A percentile compares a stretch with the other conserved stretches of the same genome.
phyloP scores from a whole-genome alignment of 2,329 filamentous ascomycete genomes.

The Teratosphaeria pseudoeucalypti region DNA sequence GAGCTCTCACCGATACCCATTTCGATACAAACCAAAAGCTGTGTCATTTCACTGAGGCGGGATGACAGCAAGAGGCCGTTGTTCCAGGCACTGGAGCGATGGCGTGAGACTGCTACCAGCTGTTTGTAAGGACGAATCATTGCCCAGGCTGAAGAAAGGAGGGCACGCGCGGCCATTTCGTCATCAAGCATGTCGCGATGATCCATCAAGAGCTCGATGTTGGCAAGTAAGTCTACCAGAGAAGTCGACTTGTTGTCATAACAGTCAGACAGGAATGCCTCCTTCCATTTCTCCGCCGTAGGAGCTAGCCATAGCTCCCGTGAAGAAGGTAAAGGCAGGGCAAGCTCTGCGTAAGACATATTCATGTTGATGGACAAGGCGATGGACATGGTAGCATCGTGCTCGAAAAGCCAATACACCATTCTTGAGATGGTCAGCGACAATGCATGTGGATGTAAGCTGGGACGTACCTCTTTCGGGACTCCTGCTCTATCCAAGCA shows the following conservation, averaged over 20 bases:
- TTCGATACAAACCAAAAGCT: background rate
- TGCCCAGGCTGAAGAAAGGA: background rate
- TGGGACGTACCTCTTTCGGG: background rate
- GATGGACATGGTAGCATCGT: background rate
- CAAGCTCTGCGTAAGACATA: background rate
- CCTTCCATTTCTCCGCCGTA: conserved; percentile 53
- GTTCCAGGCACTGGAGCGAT: background rate
- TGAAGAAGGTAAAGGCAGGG: conserved; percentile 33
- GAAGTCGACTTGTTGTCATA: background rate
- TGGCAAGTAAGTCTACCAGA: background rate
- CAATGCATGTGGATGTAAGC: background rate
- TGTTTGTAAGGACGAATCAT: background rate
- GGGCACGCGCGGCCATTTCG: background rate
- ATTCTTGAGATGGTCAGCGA: background rate
- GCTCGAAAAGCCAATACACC: background rate
- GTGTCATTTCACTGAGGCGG: background rate
- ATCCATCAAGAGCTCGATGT: background rate
- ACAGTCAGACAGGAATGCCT: conserved; percentile 30
- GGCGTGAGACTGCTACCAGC: background rate
- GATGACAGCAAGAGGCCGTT: background rate
- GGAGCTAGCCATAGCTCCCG: conserved; percentile 55
- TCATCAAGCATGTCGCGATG: background rate
- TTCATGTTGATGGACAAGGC: background rate
- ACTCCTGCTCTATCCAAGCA: background rate
- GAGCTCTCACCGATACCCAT: background rate